Evolutionary conservation across 2,329 filamentous ascomycete genomes (phyloP), one percentile per base, ranked within the genome.

Genomic region (Endothia cerciana): DNA sequence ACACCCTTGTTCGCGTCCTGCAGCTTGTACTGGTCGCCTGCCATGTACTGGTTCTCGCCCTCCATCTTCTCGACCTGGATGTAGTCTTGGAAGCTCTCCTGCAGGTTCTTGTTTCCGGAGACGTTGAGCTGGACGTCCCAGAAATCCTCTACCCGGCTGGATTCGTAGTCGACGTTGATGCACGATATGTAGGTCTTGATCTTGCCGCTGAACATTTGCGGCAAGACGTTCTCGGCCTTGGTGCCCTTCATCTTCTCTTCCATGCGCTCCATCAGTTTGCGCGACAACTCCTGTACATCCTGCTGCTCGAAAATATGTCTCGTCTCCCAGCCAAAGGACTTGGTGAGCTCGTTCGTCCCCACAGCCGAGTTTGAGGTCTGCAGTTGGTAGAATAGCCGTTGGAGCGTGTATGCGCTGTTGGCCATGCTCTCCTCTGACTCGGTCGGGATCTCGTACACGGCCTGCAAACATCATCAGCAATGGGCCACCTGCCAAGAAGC

Each of bases 61-160:
- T 98, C 94, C 78, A 99, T 90, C 41, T 94, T 97, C 78, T 99
- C 95, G 43, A 97, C 94, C 74, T 97, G 90, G 71, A 99, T 90
- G 76, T 99, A 99, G 77, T 98, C 94, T 75, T 89, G 89, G 82
- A 99, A 98, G 75, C 94, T 98, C 73, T 96, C 93, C 69, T 97
- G 90, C 40, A 99, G 82, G 68, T 91, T 94, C 80, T 92, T 93
- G 83, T 97, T 97, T 40, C 93, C 94, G 69, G 91, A 91, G 60
- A 99, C 96, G 71, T 98, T 99, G 71, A 99, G 87, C 76, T 99
- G 95, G 67, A 99, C 92, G 76, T 99, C 95, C 95, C 95, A 99
- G 77, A 97, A 99, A 72, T 99, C 96, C 77, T 99, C 95, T 70
- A 95, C 88, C 68, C 94, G 88, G 69, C 94, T 97, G 28, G 93